Conservation (phyloP, 2,329 filamentous ascomycete genomes). For the Neonectria magnoliae region DNA sequence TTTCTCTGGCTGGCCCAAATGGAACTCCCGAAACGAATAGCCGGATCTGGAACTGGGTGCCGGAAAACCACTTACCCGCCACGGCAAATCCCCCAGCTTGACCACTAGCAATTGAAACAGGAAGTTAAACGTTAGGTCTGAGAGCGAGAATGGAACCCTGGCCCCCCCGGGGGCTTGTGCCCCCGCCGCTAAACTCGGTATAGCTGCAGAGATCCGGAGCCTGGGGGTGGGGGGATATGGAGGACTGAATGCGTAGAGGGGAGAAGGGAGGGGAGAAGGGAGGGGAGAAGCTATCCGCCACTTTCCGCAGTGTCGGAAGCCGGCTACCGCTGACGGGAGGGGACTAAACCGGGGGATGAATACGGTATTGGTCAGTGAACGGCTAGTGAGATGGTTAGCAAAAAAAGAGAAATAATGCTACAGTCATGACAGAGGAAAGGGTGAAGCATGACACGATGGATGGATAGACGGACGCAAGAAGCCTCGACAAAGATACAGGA, state of each 20-base stretch:
- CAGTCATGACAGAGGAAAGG: not conserved
- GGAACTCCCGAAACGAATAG: constrained; percentile 42
- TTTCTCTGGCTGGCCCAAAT: constrained; percentile 1
- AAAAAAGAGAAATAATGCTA: not conserved
- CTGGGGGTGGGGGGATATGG: constrained; percentile 18
- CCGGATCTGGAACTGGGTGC: constrained; percentile 21
- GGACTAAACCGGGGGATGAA: not conserved
- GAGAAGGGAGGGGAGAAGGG: not conserved
- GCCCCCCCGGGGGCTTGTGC: constrained; percentile 38
- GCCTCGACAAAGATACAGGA: not conserved
- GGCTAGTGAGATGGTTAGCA: not conserved
- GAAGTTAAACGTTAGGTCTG: not conserved
- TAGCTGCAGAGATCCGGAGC: constrained; percentile 20
- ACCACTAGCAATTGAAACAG: constrained; percentile 10
- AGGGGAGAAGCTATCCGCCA: constrained; percentile 12
- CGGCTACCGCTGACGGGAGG: constrained; percentile 12
- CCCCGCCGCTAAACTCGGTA: constrained; percentile 32
- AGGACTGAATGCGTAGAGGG: constrained; percentile 13
- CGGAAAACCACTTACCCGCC: constrained; percentile 44
- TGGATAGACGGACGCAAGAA: not conserved
- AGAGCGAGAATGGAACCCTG: not conserved
- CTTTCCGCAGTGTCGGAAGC: constrained; percentile 25
- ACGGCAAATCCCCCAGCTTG: constrained; percentile 18
- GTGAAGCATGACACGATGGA: not conserved
- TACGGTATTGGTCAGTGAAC: not conserved